Percentiles rank a stretch among this genome's conserved stretches.
Evolutionary conservation across 257 asterid species (phyloP).

Genomic region (Echites panduratus): DNA sequence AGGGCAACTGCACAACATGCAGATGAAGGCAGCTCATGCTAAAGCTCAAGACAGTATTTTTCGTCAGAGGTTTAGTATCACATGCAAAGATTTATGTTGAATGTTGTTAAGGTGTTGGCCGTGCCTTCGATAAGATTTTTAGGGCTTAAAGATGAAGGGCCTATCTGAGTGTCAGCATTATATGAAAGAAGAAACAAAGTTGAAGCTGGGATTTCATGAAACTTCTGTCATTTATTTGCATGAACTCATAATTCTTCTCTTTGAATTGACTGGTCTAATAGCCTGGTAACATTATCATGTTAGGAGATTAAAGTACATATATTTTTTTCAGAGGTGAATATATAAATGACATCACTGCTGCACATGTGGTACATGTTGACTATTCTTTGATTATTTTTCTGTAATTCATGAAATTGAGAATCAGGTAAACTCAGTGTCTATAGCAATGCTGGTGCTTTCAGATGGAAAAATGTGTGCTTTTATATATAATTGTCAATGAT

Average conservation of each 20-base stretch:
- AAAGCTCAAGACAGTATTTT: conserved; percentile 89
- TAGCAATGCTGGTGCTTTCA: not conserved
- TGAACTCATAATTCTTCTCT: not conserved
- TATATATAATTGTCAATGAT: not conserved
- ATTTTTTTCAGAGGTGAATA: not conserved
- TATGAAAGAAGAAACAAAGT: not conserved
- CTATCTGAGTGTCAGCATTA: too few species aligned
- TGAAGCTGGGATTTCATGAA: not conserved
- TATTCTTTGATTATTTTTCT: not conserved
- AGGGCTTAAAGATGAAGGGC: not conserved
- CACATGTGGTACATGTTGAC: not conserved
- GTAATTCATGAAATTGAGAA: not conserved
- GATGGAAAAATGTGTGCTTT: not conserved
- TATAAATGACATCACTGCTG: not conserved
- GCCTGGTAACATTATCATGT: not conserved
- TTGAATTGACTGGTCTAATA: not conserved
- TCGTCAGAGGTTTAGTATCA: conserved; percentile 66
- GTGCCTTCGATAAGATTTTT: not conserved
- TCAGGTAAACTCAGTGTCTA: not conserved
- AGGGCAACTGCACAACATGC: conserved; percentile 94
- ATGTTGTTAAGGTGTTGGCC: not conserved
- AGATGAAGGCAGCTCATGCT: conserved; percentile 93
- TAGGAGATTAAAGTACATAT: not conserved
- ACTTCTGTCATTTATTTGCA: too few species aligned
- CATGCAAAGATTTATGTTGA: not conserved